phyloP scores from a whole-genome alignment of 441 rosid species.

The Populus hybrid region DNA sequence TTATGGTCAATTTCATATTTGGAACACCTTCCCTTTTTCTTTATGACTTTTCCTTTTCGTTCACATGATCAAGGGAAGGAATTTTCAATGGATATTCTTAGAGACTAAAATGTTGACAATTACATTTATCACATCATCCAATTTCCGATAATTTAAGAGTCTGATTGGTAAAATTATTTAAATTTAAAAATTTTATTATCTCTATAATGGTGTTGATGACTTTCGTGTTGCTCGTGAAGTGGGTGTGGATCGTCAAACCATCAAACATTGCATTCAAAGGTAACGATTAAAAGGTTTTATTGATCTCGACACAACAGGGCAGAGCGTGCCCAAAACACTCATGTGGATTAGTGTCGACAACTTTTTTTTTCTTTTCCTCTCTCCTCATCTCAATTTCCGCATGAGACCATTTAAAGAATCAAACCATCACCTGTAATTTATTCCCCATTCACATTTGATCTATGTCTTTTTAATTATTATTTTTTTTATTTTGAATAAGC shows the following conservation, averaged over 20 bases:
- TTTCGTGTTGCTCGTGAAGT: accelerated
- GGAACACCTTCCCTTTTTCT: neutral
- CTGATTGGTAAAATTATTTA: too few relatives aligned
- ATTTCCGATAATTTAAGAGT: neutral
- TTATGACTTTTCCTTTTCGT: neutral
- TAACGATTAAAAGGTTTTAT: accelerated
- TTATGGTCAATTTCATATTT: neutral
- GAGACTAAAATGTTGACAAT: neutral
- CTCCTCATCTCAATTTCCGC: too few relatives aligned
- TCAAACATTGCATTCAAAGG: accelerated
- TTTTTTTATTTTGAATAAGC: too few relatives aligned
- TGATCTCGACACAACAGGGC: too few relatives aligned
- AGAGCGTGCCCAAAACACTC: accelerated
- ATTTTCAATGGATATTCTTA: neutral
- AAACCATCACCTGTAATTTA: accelerated
- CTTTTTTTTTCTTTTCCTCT: too few relatives aligned
- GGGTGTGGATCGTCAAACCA: accelerated
- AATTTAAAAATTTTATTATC: too few relatives aligned
- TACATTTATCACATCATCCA: neutral
- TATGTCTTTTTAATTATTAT: accelerated
- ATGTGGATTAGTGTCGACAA: accelerated
- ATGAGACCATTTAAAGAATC: too few relatives aligned
- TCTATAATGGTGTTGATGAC: accelerated
- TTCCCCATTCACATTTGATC: too few relatives aligned
- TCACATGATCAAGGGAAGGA: neutral